Base-by-base conservation (phyloP, 2,329 filamentous ascomycete species). In the Hypoxylon sp. region DNA sequence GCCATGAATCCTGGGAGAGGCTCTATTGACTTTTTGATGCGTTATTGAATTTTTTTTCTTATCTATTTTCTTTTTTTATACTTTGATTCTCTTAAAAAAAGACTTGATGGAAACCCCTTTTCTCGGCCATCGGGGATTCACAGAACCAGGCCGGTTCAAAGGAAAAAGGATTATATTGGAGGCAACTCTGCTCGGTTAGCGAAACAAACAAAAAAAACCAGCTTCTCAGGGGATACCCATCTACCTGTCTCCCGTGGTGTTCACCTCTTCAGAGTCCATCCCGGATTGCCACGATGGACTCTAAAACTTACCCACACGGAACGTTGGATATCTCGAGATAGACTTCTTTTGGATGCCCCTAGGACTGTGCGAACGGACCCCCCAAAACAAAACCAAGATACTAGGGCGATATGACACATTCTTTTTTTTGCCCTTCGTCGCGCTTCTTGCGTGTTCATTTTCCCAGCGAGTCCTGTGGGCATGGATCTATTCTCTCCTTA, bases 121-220 rank as follows among this genome's bases (percentile, higher is more conserved):
- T 30, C 27, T 50, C 31, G 45, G 52, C 37, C 54, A 26, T 31
- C 25, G 48, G 62, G 59, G 49, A 48, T 30, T 37, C 49, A 58
- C 55, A 63, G 64, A 60, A 62, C 63, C 63, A 62, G 63, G 60
- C 60, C 61, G 63, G 63, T 62, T 63, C 60, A 37, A 27, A 32
- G 40, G 47, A 52, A 55, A 48, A 53, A 50, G 58, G 55, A 61
- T 60, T 59, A 53, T 51, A 46, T 55, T 42, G 53, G 56, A 59
- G 56, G 53, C 56, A 49, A 57, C 56, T 57, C 49, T 59, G 56
- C 52, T 59, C 9, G 16, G 51, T 59, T 48, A 40, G 44, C 47
- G 40, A 38, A 29, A n/a, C n/a, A n/a, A n/a, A n/a, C n/a, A 17
- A 47, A 26, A 11, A 27, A 27, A 37, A 32, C 30, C 43, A 16